A percentile compares a stretch with the other conserved stretches of the same genome.
phyloP scores from a whole-genome alignment of 1,284 basidiomycete genomes.

The Limonomyces culmigenus region DNA sequence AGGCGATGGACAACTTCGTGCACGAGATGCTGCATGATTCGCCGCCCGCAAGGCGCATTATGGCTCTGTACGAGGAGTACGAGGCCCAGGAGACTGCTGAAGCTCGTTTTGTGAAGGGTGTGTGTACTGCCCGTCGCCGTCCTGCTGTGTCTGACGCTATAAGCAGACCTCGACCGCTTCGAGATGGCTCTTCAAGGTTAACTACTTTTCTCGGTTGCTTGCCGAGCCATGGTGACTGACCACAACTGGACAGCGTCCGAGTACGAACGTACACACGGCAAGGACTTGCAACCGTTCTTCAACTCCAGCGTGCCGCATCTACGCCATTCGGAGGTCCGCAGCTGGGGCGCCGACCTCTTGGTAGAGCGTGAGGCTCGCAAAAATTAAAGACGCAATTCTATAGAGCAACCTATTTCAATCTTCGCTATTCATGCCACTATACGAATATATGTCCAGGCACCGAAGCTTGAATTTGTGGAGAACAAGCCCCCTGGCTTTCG shows the following conservation, averaged over 20 bases:
- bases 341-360: slow-evolving; percentile 56
- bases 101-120: slow-evolving; percentile 89
- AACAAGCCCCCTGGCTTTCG: too few species aligned
- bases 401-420: too few species aligned
- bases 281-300: slow-evolving; percentile 52
- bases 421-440: too few species aligned
- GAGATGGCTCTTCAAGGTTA: slow-evolving; percentile 80
- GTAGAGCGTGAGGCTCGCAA: slow-evolving; percentile 23
- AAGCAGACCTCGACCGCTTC: slow-evolving; percentile 74
- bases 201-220: slow-evolving; percentile 2
- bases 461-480: too few species aligned
- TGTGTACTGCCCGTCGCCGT: slow-evolving; percentile 9
- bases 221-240: neutral
- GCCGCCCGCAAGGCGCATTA: slow-evolving; percentile 64
- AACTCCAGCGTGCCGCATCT: slow-evolving; percentile 59
- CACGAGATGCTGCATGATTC: slow-evolving; percentile 78
- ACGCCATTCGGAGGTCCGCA: slow-evolving; percentile 58
- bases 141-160: neutral
- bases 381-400: too few species aligned
- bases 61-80: slow-evolving; percentile 85
- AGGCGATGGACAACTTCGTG: slow-evolving; percentile 85
- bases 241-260: slow-evolving; percentile 35
- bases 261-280: slow-evolving; percentile 38
- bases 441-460: too few species aligned
- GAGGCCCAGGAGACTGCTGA: slow-evolving; percentile 72